Conservation (phyloP, 163 green algal species). For the Scenedesmus sp. region DNA sequence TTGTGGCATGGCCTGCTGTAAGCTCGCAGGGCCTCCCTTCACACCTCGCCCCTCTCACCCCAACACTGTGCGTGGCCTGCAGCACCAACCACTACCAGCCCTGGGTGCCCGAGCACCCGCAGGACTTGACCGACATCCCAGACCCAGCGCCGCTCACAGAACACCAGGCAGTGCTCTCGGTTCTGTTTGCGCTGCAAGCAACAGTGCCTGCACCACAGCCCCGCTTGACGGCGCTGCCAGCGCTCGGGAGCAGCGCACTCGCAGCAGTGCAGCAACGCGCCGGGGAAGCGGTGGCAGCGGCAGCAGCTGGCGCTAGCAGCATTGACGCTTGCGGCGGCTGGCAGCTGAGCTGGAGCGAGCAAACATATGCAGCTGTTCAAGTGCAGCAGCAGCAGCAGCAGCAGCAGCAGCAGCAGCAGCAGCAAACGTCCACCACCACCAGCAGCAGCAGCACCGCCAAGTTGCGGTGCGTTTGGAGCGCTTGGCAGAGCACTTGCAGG, state of each 20-base stretch:
- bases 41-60: too few species aligned
- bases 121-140: constrained; percentile 3
- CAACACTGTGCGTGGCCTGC: too few species aligned
- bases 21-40: too few species aligned
- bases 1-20: too few species aligned
- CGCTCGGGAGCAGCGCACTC: constrained; percentile 15
- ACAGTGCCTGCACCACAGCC: neutral
- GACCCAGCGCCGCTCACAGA: neutral
- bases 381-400: constrained; percentile 31
- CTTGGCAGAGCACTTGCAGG: constrained; percentile 8
- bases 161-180: constrained; percentile 27
- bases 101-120: neutral
- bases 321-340: neutral
- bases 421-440: neutral
- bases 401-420: neutral
- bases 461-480: neutral
- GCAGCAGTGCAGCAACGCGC: constrained; percentile 6
- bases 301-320: neutral
- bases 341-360: neutral
- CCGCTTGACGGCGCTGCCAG: constrained; percentile 6
- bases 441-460: neutral
- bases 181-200: constrained; percentile 29
- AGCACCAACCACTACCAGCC: constrained; percentile 10
- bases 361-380: neutral
- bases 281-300: constrained; percentile 23